Base-by-base conservation (phyloP, 768 basidiomycete species). In the Leccinum sublutescens region DNA sequence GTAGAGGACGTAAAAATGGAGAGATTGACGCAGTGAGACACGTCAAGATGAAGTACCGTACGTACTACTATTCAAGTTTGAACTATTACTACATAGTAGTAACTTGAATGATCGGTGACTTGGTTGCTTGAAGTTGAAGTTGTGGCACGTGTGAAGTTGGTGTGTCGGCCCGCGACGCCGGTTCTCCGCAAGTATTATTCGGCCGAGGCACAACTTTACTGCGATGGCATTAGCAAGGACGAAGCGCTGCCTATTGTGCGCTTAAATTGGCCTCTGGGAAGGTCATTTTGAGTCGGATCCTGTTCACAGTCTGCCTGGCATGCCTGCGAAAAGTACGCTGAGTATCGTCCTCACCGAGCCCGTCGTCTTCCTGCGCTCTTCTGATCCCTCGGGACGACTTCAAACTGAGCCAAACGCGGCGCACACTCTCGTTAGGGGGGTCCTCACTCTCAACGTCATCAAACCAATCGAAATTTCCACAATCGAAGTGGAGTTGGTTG, bases 381-480 rank as follows among this genome's bases (percentile, higher is more conserved):
- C 79, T n/a, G 84, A 86, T 67, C 78, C 78, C 10, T 70, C 76
- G 2, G 75, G 76, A 9, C 70, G 79, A 47, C 64, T 66, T 59
- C 69, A 59, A 29, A 55, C 65, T n/a, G 64, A 71, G 21, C 64
- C 75, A 3, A 68, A 72, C 21, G 84, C 85, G 3, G 80, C 88
- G 1, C 83, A 86, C 0, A 80, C 86, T 14, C 74, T 88, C 63
- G 77, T 91, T 6, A 76, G 90, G 60, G 89, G 88, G 1, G 71
- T 91, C 4, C 77, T 91, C 57, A 83, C 82, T 3, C 74, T 91
- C 25, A 77, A 79, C 34, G 75, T 91, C 19, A 76, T 75, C 33
- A 97, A 97, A 71, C 87, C 95, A 1, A 94, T 85, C 55, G 85
- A 83, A 65, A 89, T 99, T 62, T 87, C 89, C 40, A 91, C 84